These are phyloP conservation scores for Lotus japonicus DNA, from an alignment of 306 rosid species.

Conservation along the genomic window DNA sequence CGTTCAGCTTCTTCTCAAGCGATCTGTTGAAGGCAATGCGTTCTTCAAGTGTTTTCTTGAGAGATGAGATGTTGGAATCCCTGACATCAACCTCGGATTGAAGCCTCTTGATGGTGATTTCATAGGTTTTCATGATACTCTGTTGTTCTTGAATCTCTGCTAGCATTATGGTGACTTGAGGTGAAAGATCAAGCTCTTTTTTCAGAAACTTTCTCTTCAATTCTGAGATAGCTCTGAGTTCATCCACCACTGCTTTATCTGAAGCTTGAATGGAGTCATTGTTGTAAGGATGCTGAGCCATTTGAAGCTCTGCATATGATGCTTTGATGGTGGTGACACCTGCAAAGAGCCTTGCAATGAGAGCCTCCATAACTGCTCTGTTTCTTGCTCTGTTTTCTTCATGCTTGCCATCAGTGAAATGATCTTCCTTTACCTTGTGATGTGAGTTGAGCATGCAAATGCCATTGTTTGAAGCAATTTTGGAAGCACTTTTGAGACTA, in stretches of 20 bases:
- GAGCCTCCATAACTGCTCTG: constrained; percentile 78
- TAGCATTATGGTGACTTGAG: constrained; percentile 82
- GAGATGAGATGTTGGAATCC: not conserved
- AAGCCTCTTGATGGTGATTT: constrained; percentile 64
- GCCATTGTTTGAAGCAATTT: constrained; percentile 67
- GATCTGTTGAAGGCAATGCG: constrained; percentile 31
- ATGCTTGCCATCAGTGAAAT: constrained; percentile 16
- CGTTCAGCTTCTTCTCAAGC: constrained; percentile 51
- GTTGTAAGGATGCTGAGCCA: constrained; percentile 90
- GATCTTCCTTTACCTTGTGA: constrained; percentile 42
- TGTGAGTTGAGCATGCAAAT: constrained; percentile 61
- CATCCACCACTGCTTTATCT: constrained; percentile 80
- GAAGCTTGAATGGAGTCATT: constrained; percentile 67
- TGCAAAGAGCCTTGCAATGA: constrained; percentile 80
- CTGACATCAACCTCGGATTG: constrained; percentile 46
- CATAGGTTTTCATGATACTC: constrained; percentile 74
- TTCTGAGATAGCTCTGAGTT: constrained; percentile 66
- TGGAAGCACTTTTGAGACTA: constrained; percentile 50
- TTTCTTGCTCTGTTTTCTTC: constrained; percentile 37
- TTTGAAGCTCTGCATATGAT: constrained; percentile 86
- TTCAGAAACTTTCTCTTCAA: constrained; percentile 61
- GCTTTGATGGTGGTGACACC: constrained; percentile 90
- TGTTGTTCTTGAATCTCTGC: constrained; percentile 98
- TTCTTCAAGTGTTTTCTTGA: constrained; percentile 39
- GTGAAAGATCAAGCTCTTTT: constrained; percentile 76